Conservation (phyloP, 768 basidiomycete species). For the Crucibulum laeve region DNA sequence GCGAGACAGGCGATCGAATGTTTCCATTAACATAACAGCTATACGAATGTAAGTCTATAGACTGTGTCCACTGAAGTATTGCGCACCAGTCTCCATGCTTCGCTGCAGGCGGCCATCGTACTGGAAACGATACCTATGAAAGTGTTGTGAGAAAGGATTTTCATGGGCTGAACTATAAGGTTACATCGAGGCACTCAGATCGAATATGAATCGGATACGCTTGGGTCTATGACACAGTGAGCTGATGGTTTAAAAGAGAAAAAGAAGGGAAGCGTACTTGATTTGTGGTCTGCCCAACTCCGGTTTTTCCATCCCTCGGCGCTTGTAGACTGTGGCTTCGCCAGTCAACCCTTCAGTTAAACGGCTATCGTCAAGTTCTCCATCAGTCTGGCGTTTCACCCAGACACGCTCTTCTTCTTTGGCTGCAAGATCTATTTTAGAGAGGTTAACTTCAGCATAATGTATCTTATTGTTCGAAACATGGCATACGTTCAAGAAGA, state of each 20-base stretch:
- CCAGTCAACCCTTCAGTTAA: constrained; percentile 66
- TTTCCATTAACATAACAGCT: constrained; percentile 78
- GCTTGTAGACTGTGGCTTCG: constrained; percentile 67
- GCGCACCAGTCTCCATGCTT: constrained; percentile 58
- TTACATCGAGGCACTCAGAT: constrained; percentile 66
- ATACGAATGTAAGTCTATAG: neutral
- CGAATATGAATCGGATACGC: constrained; percentile 65
- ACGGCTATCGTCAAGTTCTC: constrained; percentile 63
- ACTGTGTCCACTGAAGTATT: constrained; percentile 1
- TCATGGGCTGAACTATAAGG: constrained; percentile 5
- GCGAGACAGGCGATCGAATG: constrained; percentile 54
- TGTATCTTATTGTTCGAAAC: neutral
- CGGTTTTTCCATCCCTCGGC: constrained; percentile 65
- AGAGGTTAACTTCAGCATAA: neutral
- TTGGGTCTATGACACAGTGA: constrained; percentile 43
- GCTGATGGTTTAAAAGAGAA: neutral
- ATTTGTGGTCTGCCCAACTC: constrained; percentile 64
- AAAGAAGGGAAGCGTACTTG: constrained; percentile 35
- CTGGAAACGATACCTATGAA: constrained; percentile 63
- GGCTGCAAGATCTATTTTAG: constrained; percentile 50
- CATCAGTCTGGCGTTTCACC: constrained; percentile 69
- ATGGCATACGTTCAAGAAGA: constrained; percentile 55
- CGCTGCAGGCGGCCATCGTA: constrained; percentile 63
- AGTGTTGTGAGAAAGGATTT: neutral
- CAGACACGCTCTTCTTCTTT: constrained; percentile 69